Base-by-base conservation (phyloP, 345 rosid species). In the Mangifera indica region DNA sequence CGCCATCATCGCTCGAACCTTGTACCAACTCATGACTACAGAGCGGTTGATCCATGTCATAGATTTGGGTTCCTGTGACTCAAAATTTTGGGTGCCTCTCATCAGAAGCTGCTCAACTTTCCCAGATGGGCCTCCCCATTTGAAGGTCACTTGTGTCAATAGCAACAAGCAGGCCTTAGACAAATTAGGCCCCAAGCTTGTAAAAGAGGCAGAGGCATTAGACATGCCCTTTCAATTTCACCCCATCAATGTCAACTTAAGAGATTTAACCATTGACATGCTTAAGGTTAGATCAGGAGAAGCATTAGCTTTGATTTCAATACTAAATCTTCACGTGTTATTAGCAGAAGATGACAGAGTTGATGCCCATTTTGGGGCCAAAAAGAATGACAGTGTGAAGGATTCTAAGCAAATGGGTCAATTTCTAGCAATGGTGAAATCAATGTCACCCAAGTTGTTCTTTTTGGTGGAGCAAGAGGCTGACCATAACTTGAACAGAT, bases 381-480 rank as follows among this genome's bases (percentile, higher is more conserved):
- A n/a, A 13, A 74, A 71, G 48, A 74, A 34, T 7, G 72, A 61
- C 2, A 24, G 63, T 34, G 51, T 83, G 22, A 83, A 72, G 58
- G 80, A 84, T 7, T 80, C 81, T 54, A 81, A 76, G 69, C 82
- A 55, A 60, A 67, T 83, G 75, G 34, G 44, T 24, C 76, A 80
- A 21, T 86, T 88, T 59, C 63, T 84, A 5, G 32, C 65, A 0
- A 70, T 66, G 79, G 9, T 81, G 10, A 68, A 77, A 2, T 83
- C 85, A 2, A 2, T 74, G 40, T 80, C 84, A 13, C 88, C 85
- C 0, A 88, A 80, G 42, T 0, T 78, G 0, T 34, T 86, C 2
- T 46, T 83, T 37, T 59, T 81, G 48, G 83, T 86, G 5, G 86
- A 86, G 70, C 87, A 86, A 73, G 88, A 86, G 72, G 84, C 79